A percentile compares a stretch with the other conserved stretches of the same genome.
These are phyloP conservation scores for Candida anutae DNA, from an alignment of 1,139 yeast species.

Conservation along the genomic window DNA sequence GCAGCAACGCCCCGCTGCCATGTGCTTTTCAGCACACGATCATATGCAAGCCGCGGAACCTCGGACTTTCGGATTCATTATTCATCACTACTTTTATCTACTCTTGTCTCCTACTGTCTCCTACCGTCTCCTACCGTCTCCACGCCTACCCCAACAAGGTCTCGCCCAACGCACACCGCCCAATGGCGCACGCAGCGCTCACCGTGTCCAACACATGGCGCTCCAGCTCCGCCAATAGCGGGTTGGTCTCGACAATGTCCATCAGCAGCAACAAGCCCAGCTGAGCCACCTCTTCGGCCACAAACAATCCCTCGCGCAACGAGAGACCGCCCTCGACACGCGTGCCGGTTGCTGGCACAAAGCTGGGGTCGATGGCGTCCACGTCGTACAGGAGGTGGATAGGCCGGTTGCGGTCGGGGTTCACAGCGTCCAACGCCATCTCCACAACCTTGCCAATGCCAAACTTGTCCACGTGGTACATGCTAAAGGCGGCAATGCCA, in stretches of 20 bases:
- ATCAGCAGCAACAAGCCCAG: slow-evolving; percentile 79
- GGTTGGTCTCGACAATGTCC: slow-evolving; percentile 93
- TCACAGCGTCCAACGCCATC: slow-evolving; percentile 77
- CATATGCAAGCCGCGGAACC: no score
- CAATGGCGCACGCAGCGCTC: slow-evolving; percentile 83
- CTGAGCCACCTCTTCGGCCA: slow-evolving; percentile 88
- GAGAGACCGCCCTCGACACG: slow-evolving; percentile 96
- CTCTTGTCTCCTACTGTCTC: no score
- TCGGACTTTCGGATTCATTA: no score
- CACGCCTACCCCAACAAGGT: slow-evolving; percentile 48
- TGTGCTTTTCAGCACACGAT: no score
- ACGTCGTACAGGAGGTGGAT: slow-evolving; percentile 91
- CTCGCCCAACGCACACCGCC: slow-evolving; percentile 92
- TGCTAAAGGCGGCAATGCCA: slow-evolving; percentile 80
- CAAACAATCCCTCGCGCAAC: slow-evolving; percentile 85
- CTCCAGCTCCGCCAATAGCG: slow-evolving; percentile 75
- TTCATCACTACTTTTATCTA: no score
- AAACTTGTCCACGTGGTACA: slow-evolving; percentile 92
- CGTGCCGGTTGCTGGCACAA: slow-evolving; percentile 96
- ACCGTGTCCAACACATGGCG: slow-evolving; percentile 77
- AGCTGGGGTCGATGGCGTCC: slow-evolving; percentile 92
- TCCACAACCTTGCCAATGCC: slow-evolving; percentile 90
- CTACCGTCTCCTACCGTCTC: no score
- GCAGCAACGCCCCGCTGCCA: no score
- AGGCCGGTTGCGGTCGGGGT: slow-evolving; percentile 69